Conservation (phyloP, 306 rosid genomes). For the Parietaria judaica region DNA sequence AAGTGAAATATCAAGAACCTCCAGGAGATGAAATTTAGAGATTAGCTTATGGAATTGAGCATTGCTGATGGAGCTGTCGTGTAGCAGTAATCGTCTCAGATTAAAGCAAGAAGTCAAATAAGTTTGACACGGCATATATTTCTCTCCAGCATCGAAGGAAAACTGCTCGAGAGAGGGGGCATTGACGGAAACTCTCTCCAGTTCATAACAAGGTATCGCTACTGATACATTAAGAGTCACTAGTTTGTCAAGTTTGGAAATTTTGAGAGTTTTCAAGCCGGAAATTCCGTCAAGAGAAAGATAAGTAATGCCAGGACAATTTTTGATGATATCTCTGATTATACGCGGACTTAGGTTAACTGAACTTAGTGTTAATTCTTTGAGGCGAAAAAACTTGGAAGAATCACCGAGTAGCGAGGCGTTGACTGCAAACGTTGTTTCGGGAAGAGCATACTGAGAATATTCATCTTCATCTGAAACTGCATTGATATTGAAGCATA, state of each 20-base stretch:
- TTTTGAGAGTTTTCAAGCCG: not conserved
- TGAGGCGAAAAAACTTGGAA: no score
- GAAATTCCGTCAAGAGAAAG: not conserved
- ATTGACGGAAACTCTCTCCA: not conserved
- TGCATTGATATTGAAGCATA: not conserved
- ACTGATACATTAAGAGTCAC: not conserved
- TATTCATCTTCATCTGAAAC: no score
- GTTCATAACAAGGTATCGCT: no score
- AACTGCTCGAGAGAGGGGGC: not conserved
- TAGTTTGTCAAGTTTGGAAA: slow-evolving; percentile 1
- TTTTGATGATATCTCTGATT: not conserved
- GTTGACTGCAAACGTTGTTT: no score
- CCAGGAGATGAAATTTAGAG: no score
- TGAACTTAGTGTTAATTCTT: not conserved
- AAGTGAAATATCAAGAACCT: no score
- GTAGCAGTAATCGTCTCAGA: no score
- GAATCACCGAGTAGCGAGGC: not conserved
- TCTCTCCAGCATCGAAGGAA: not conserved
- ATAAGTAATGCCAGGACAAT: not conserved
- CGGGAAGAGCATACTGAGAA: not conserved
- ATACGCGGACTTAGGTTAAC: not conserved
- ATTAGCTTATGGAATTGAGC: no score
- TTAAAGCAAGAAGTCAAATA: no score
- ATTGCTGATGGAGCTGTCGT: no score
- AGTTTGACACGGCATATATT: no score